A percentile compares a stretch with the other conserved stretches of the same genome.
Evolutionary conservation across 108 stramenopile species (phyloP).

Genomic region (Stephanodiscus triporus): DNA sequence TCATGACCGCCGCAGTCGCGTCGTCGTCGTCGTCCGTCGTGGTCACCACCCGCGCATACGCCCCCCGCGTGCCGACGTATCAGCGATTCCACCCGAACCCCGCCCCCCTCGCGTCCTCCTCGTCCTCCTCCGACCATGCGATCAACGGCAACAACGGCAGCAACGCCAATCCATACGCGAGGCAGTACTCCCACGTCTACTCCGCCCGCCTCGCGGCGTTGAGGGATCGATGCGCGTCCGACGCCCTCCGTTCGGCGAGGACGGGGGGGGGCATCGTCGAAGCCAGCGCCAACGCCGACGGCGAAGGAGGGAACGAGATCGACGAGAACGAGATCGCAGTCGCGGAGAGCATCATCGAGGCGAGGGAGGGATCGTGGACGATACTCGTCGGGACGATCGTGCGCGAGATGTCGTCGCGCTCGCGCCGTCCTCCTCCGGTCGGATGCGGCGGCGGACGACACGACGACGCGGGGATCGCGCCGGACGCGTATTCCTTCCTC

Average conservation of each 20-base stretch:
- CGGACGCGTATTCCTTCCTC: background rate
- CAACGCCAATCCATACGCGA: slow-evolving; percentile 65
- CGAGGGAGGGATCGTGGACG: slow-evolving; percentile 64
- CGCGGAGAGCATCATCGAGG: slow-evolving; percentile 74
- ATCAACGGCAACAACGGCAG: slow-evolving; percentile 15
- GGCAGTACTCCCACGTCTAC: slow-evolving; percentile 88
- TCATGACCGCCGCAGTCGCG: too few species aligned
- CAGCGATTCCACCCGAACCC: too few species aligned
- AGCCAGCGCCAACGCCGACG: background rate
- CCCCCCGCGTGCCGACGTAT: too few species aligned
- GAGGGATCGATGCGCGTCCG: slow-evolving; percentile 56
- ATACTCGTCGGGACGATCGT: slow-evolving; percentile 81
- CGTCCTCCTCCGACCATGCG: too few species aligned
- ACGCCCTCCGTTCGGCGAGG: slow-evolving; percentile 20
- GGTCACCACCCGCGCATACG: too few species aligned
- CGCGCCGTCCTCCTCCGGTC: slow-evolving; percentile 31
- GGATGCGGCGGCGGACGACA: slow-evolving; percentile 18
- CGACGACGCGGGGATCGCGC: slow-evolving; percentile 12
- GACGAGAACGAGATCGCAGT: too few species aligned
- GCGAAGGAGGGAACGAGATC: background rate
- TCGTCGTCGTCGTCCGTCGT: too few species aligned
- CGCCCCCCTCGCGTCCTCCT: too few species aligned
- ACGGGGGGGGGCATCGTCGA: slow-evolving; percentile 6
- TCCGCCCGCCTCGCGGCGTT: slow-evolving; percentile 64
- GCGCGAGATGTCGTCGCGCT: slow-evolving; percentile 50